A percentile compares a stretch with the other conserved stretches of the same genome.
phyloP scores from a whole-genome alignment of 1,284 basidiomycete species.

The Phellopilus nigrolimitatus region DNA sequence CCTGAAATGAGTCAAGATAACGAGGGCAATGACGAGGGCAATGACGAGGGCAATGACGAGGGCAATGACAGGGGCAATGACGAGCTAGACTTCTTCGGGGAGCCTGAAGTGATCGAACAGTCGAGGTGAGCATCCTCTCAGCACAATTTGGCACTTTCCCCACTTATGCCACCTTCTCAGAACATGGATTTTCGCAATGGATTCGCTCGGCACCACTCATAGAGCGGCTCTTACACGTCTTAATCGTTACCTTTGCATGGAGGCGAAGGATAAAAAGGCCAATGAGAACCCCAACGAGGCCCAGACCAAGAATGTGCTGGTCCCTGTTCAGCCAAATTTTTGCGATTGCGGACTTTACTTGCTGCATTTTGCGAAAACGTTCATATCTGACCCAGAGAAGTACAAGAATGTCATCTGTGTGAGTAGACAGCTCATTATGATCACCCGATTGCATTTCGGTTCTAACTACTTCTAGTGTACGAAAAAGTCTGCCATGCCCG shows the following conservation, averaged over 20 bases:
- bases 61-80: constrained; percentile 16
- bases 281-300: constrained; percentile 40
- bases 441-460: not conserved
- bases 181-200: constrained; percentile 79
- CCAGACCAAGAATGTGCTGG: constrained; percentile 48
- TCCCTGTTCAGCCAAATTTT: constrained; percentile 77
- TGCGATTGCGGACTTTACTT: constrained; percentile 86
- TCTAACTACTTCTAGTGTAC: constrained; percentile 30
- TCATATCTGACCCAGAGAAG: constrained; percentile 53
- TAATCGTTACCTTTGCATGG: constrained; percentile 64
- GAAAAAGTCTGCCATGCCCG: constrained; percentile 22
- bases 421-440: not conserved
- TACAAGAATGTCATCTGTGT: constrained; percentile 15
- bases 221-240: constrained; percentile 58
- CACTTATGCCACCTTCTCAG: constrained; percentile 33
- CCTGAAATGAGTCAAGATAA: not conserved
- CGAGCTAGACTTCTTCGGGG: constrained; percentile 2
- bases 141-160: not conserved
- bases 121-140: not conserved
- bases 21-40: constrained; percentile 21
- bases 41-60: constrained; percentile 25
- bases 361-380: constrained; percentile 72
- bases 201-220: constrained; percentile 79
- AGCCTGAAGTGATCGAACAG: not conserved
- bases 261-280: constrained; percentile 76